These are phyloP conservation scores for Hirsutella rhossiliensis DNA, from an alignment of 2,329 filamentous ascomycete genomes.

Conservation along the genomic window DNA sequence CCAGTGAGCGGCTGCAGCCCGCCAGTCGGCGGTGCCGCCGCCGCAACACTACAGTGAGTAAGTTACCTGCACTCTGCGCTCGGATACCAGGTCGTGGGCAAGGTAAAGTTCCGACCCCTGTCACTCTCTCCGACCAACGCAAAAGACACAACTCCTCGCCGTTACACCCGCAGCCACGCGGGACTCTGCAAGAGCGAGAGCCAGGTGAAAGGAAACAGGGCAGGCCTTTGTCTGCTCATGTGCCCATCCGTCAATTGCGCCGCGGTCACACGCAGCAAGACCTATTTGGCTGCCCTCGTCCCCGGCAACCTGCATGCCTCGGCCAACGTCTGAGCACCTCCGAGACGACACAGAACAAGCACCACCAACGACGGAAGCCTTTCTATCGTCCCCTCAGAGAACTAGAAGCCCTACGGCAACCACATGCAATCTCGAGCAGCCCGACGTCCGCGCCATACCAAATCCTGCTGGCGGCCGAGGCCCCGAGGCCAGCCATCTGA, in stretches of 20 bases:
- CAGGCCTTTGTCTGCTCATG: neutral
- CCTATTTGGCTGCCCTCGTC: neutral
- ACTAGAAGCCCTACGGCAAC: neutral
- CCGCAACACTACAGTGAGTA: too few species aligned
- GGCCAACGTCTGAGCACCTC: conserved; percentile 3
- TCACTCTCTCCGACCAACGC: too few species aligned
- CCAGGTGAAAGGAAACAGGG: neutral
- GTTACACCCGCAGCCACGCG: too few species aligned
- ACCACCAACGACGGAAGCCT: neutral
- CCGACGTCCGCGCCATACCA: conserved; percentile 9
- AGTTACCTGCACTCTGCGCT: too few species aligned
- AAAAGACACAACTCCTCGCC: too few species aligned
- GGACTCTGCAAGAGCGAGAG: neutral
- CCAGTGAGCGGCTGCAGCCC: too few species aligned
- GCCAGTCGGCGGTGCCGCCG: neutral
- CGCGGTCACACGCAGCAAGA: neutral
- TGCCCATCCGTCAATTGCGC: neutral
- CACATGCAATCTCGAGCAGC: conserved; percentile 14
- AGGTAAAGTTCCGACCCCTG: too few species aligned
- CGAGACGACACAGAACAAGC: neutral
- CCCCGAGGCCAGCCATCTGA: conserved; percentile 12
- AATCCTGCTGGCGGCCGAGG: conserved; percentile 13
- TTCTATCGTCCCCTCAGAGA: neutral
- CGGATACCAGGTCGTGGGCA: too few species aligned
- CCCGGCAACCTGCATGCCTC: conserved; percentile 9